Evolutionary conservation across 148 eudicot genomes (phyloP).

Genomic region (Dianthus caryophyllus): DNA sequence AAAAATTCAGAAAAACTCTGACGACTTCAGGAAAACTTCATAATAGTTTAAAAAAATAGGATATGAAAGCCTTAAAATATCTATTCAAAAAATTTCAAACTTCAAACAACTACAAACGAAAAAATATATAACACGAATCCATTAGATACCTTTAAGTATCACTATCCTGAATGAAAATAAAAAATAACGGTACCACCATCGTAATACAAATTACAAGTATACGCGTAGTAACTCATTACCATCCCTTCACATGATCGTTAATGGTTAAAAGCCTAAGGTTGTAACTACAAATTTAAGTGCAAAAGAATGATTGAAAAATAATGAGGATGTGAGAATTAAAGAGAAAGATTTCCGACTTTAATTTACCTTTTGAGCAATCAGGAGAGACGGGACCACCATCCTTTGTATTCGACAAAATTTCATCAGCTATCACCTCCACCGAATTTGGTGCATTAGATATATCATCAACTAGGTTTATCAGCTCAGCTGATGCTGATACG

Average conservation of each 20-base stretch:
- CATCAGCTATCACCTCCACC: neutral
- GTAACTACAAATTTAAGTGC: neutral
- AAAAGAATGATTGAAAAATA: neutral
- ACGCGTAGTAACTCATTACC: neutral
- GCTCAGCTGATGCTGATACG: conserved; percentile 22
- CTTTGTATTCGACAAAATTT: conserved; percentile 27
- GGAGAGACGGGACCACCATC: conserved; percentile 20
- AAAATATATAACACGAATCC: neutral
- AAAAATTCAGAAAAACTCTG: no score
- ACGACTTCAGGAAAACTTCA: no score
- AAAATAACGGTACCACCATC: neutral
- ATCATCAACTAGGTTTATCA: conserved; percentile 22
- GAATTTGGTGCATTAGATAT: neutral
- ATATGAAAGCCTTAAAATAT: no score
- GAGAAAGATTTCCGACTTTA: conserved; percentile 35
- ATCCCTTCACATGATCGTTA: neutral
- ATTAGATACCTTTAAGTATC: neutral
- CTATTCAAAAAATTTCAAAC: no score
- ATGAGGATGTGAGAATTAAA: neutral
- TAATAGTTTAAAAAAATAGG: no score
- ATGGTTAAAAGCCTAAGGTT: neutral
- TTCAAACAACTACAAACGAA: no score
- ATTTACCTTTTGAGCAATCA: conserved; percentile 26
- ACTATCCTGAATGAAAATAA: neutral
- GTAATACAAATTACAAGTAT: neutral